Evolutionary conservation across 768 basidiomycete species (phyloP), one percentile per base, ranked within the genome.

Genomic region (Russula virescens): DNA sequence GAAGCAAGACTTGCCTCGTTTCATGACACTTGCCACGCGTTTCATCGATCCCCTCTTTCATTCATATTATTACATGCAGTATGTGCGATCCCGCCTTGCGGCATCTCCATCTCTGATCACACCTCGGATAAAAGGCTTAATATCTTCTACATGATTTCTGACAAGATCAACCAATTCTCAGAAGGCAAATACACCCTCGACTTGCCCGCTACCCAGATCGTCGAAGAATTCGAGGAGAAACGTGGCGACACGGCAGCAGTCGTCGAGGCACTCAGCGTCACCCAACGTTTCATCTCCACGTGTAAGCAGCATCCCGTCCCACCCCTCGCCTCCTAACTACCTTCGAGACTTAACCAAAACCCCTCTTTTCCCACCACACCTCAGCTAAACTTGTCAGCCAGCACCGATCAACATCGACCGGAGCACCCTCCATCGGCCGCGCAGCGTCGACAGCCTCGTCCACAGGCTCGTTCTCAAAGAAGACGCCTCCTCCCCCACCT

Each of bases 61-160:
- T 69, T 96, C 94, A 19, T 94, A 94, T 81, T 99, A 89, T 80
- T 99, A 96, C 74, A 98, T 99, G 94, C 94, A 98, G 93, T 95
- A 70, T 71, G 94, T 85, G 31, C 62, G 10, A 66, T 61, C 50
- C 42, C 55, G 40, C 42, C 48, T 40, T 53, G 9, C 46, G 19
- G 26, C 38, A 25, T 51, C 10, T 26, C 23, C 28, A 18, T 10
- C 19, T 38, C 46, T 53, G 23, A 43, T 54, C 25, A 46, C 50
- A 25, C 25, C n/a, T 45, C 40, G 11, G 14, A 7, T 18, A 28
- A 10, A 67, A 96, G 93, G 75, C 79, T 96, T 68, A 96, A 97
- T 74, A 87, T 95, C 62, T 95, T 86, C 77, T 98, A 98, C 75
- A 78, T 97, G 60, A 84, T 98, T 72, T 80, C 97, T 62, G 97